Evolutionary conservation across 2,329 filamentous ascomycete genomes (phyloP), one percentile per base, ranked within the genome.

Genomic region (Stemphylium vesicarium): DNA sequence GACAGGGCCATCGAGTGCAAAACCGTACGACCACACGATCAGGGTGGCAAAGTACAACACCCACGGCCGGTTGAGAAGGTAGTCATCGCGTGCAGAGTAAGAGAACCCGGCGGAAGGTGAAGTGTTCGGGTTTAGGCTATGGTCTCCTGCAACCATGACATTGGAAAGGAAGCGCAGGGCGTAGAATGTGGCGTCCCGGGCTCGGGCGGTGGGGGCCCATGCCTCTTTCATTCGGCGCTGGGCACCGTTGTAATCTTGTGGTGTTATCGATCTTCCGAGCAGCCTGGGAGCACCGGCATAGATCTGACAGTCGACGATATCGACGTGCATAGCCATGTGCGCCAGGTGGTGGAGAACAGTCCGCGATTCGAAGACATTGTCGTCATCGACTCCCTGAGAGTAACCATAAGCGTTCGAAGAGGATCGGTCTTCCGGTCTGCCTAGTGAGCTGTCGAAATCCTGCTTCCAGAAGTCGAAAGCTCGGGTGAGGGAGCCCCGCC

Each of bases 321-420:
- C 94, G 20, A 96, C 92, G 70, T 98, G 92, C 84, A 96, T 96
- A 3, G 92, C 92, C 91, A 99, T 97, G 75, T 98, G 95, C 0
- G 95, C 95, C 11, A 99, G 81, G 67, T 96, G 92, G 71, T 98
- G 93, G 39, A 98, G 81, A 24, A 96, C 94, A 2, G 90, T 96
- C 16, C 92, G 86, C 59, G 89, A 92, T 73, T 97, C 92, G 65
- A 95, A 94, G 26, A 96, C 88, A 64, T 88, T 88, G 57, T 90
- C 86, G 66, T 88, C 86, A 38, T 81, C 78, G 54, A 63, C 18
- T 29, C 65, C 66, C 26, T 69, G 72, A 12, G 68, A 67, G 53
- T 73, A 71, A 3, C 61, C 53, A 50, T 74, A 71, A 2, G 70
- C 65, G 32, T 68, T 66, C 2, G 72, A 67, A 1, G 63, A 62